phyloP scores from a whole-genome alignment of 306 rosid genomes.

The Cicer chorassanicum region DNA sequence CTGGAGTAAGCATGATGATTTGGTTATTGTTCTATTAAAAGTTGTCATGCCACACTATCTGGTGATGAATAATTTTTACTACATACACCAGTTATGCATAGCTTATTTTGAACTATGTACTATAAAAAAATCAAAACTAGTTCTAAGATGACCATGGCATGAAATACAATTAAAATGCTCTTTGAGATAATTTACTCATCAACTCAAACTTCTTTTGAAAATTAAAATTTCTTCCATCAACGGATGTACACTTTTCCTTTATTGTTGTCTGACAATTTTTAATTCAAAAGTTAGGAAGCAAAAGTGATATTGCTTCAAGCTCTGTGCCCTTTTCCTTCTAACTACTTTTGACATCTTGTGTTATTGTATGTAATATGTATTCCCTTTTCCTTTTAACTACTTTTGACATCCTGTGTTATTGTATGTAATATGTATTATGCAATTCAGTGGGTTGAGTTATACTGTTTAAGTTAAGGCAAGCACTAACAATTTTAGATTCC shows the following conservation, averaged over 20 bases:
- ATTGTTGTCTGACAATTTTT: neutral
- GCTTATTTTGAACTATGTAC: constrained; percentile 9
- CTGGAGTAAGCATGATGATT: constrained; percentile 1
- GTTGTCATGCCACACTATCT: neutral
- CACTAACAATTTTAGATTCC: constrained; percentile 38
- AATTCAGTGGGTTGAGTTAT: constrained; percentile 15
- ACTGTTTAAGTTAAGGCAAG: constrained; percentile 1
- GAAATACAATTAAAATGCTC: neutral
- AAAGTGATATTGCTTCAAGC: neutral
- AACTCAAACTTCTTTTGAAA: constrained; percentile 3
- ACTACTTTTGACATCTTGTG: neutral
- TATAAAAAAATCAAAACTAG: neutral
- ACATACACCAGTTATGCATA: neutral
- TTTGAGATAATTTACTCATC: neutral
- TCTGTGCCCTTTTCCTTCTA: constrained; percentile 5
- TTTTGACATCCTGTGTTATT: constrained; percentile 1
- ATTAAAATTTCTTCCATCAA: neutral
- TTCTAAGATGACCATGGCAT: constrained; percentile 26
- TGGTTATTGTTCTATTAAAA: constrained; percentile 6
- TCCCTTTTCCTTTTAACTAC: neutral
- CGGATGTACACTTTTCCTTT: neutral
- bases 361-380: constrained; percentile 6
- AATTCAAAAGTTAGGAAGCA: neutral
- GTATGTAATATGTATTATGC: constrained; percentile 8
- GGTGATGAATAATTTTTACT: constrained; percentile 13